Percentiles rank a stretch among this genome's conserved stretches.
Evolutionary conservation across 2,329 filamentous ascomycete genomes (phyloP).

Genomic region (Aspergillus unguis): DNA sequence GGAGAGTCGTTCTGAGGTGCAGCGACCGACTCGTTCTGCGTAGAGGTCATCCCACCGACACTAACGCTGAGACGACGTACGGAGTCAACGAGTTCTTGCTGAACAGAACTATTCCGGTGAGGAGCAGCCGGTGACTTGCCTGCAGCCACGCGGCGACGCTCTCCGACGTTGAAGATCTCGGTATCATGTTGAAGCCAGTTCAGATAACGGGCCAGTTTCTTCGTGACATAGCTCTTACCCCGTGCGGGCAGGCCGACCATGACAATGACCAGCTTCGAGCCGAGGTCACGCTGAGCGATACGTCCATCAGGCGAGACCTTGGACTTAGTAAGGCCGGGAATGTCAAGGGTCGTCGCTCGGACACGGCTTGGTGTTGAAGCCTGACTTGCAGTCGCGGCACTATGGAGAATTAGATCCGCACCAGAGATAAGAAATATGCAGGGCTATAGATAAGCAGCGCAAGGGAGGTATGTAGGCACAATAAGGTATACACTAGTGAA

Average conservation of each 20-base stretch:
- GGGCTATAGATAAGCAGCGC: background rate
- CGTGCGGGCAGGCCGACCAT: slow-evolving; percentile 96
- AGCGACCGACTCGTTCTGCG: slow-evolving; percentile 17
- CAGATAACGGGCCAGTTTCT: slow-evolving; percentile 91
- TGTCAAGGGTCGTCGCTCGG: slow-evolving; percentile 92
- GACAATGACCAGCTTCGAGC: slow-evolving; percentile 92
- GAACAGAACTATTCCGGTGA: slow-evolving; percentile 30
- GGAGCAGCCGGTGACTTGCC: slow-evolving; percentile 45
- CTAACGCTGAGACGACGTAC: slow-evolving; percentile 44
- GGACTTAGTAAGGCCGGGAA: slow-evolving; percentile 92
- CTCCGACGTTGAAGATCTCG: slow-evolving; percentile 94
- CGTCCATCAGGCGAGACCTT: slow-evolving; percentile 92
- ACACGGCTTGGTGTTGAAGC: slow-evolving; percentile 68
- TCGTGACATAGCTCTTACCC: slow-evolving; percentile 98
- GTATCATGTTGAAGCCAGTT: slow-evolving; percentile 98
- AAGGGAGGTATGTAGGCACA: background rate
- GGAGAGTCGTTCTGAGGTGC: slow-evolving; percentile 16
- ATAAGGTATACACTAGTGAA: slow-evolving; percentile 2
- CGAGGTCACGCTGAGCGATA: slow-evolving; percentile 90
- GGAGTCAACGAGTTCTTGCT: slow-evolving; percentile 43
- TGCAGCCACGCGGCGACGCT: slow-evolving; percentile 75
- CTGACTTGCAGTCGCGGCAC: slow-evolving; percentile 21
- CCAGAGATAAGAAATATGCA: slow-evolving; percentile 1
- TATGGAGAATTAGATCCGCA: slow-evolving; percentile 9
- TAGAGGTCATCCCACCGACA: slow-evolving; percentile 25